Evolutionary conservation across 192 early-diverging fungal species (phyloP).

Genomic region (Backusella circina): DNA sequence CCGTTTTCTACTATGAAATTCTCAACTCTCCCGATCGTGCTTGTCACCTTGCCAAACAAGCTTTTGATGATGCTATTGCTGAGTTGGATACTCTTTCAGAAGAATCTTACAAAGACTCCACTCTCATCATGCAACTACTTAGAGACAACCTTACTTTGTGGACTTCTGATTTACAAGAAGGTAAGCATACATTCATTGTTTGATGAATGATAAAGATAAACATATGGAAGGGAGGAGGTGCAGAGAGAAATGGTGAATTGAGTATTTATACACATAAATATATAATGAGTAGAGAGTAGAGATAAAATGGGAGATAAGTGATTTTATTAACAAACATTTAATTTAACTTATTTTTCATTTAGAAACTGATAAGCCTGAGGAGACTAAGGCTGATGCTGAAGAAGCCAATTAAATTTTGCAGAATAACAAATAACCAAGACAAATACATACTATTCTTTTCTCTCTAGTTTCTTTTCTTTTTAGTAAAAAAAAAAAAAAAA

Average conservation of each 20-base stretch:
- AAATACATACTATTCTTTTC: background rate
- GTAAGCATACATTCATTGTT: conserved; percentile 74
- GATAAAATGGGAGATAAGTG: conserved; percentile 35
- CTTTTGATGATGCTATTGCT: conserved; percentile 99
- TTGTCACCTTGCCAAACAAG: conserved; percentile 93
- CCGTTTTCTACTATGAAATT: conserved; percentile 99
- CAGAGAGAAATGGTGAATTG: conserved; percentile 52
- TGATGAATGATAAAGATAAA: conserved; percentile 80
- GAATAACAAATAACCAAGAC: background rate
- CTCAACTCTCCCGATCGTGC: conserved; percentile 96
- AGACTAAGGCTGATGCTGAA: conserved; percentile 12
- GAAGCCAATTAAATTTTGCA: conserved; percentile 12
- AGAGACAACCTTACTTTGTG: conserved; percentile 99
- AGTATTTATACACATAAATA: conserved; percentile 79
- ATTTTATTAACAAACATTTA: conserved; percentile 72
- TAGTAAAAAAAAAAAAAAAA: background rate
- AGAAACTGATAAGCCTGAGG: conserved; percentile 26
- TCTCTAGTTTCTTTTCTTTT: background rate
- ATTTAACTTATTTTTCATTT: conserved; percentile 12
- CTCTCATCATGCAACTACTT: conserved; percentile 99
- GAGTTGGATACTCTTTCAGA: conserved; percentile 98
- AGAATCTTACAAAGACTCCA: conserved; percentile 99
- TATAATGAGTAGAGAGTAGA: background rate
- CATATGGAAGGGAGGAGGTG: conserved; percentile 19
- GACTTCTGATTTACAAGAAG: conserved; percentile 95